Base-by-base conservation (phyloP, 2,329 filamentous ascomycete species). In the Alternaria arborescens region DNA sequence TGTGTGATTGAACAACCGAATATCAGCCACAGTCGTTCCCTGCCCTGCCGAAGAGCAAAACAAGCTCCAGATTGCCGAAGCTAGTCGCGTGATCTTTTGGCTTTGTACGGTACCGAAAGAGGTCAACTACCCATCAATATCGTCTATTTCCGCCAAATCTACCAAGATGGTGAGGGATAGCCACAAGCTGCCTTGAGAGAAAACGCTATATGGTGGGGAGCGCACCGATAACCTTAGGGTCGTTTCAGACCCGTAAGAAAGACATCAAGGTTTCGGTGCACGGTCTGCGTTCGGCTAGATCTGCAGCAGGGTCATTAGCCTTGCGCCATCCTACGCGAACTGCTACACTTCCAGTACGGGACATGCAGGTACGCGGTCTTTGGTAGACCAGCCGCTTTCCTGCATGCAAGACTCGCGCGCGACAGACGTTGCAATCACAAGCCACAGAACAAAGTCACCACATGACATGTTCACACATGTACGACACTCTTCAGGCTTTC, bases 161-260 rank as follows among this genome's bases (percentile, higher is more conserved):
- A 58, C 56, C 51, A 41, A 43, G 43, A 48, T 42, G n/a, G 22
- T 14, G 47, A 28, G 26, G 16, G n/a, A 44, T 51, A 40, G 34
- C 44, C 28, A 24, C 42, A 24, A 32, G 24, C 16, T 48, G 40
- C 30, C 51, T 48, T 22, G 24, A 52, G 22, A 22, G 26, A 20
- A 58, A 61, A 61, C 8, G 42, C 51, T 61, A 53, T 53, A 44
- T 42, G 46, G 26, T 56, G 36, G 47, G 12, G 24, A 28, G 26
- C 16, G 16, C 18, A 32, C 30, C 43, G 22, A 16, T 47, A 50
- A 60, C 57, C 55, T 61, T 60, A 38, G 67, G 52, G 62, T 46
- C 44, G 69, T 71, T 71, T 70, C 67, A 70, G 54, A 58, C 48
- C 32, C 14, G 60, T 64, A 61, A 53, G 59, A 67, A 52, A 52